Conservation (phyloP, 2,329 filamentous ascomycete species). For the Tolypocladium amazonense region DNA sequence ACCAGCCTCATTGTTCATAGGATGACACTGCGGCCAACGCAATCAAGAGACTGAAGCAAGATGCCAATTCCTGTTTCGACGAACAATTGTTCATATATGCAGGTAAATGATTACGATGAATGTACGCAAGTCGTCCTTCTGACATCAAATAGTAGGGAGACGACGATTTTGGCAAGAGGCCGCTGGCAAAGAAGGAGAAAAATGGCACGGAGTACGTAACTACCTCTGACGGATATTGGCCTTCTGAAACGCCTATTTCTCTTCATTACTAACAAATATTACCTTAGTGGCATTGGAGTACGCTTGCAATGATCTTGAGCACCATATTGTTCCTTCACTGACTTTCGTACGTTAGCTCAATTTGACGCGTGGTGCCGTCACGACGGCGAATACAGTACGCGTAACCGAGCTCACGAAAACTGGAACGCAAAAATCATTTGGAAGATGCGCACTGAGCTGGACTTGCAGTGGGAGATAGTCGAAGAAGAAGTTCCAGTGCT, state of each 20-base stretch:
- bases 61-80: background rate
- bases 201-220: background rate
- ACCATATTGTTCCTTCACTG: background rate
- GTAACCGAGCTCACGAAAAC: slow-evolving; percentile 8
- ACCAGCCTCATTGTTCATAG: too few relatives aligned
- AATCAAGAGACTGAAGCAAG: too few relatives aligned
- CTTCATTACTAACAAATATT: background rate
- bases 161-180: background rate
- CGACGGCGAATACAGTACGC: slow-evolving; percentile 14
- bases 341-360: slow-evolving; percentile 9
- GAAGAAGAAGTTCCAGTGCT: slow-evolving; percentile 12
- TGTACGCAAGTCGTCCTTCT: background rate
- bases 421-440: slow-evolving; percentile 22
- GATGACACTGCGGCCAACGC: too few relatives aligned
- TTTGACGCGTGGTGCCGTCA: slow-evolving; percentile 19
- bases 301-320: background rate
- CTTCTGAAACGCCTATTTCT: too few relatives aligned
- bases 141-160: background rate
- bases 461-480: slow-evolving; percentile 14
- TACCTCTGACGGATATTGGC: too few relatives aligned
- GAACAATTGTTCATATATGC: background rate
- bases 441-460: slow-evolving; percentile 20
- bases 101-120: background rate
- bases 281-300: slow-evolving; percentile 13
- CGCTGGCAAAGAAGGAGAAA: background rate